Base-by-base conservation (phyloP, 352 stramenopile species). In the Phytophthora cryptogea region DNA sequence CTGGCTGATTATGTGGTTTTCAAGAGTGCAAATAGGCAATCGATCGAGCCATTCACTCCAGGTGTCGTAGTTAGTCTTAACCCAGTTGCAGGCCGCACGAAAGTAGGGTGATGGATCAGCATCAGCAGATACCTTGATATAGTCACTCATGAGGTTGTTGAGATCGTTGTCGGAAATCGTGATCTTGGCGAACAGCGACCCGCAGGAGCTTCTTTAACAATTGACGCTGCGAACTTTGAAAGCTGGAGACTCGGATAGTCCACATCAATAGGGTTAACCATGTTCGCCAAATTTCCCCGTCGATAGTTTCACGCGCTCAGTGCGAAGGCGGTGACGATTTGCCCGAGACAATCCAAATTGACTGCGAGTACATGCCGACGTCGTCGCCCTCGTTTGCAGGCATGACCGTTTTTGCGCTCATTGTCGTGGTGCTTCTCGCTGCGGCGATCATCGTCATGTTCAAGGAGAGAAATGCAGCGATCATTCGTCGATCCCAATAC, bases 401-500 rank as follows among this genome's bases (percentile, higher is more conserved):
- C 0, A 16, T 63, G 0, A 16, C 28, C 2, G 47, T 56, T 1
- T n/a, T 70, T 9, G 20, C 48, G 20, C 10, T 33, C 5, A 53
- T 80, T 5, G n/a, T 74, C 0, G 1, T 55, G 4, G 1, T 73
- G 0, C 17, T 78, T 2, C 9, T 59, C 3, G 53, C 28, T 8
- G 39, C 49, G 5, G 45, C 63, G 3, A 9, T 68, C 3, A 27
- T 70, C 10, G 63, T 82, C 6, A 62, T 41, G 43, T 35, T 32
- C 0, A 30, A 65, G 9, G 20, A 68, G 23, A 65, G 76, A 1
- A 32, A 70, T 6, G 47, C 43, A 7, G 66, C 76, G 0, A 66
- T 82, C 37, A 68, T 86, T 48, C 82, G 80, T 37, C 76, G 78
- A 0, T 84, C 76, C 1, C 78, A 88, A 54, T 85, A 63, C 54